Evolutionary conservation across 352 stramenopile genomes (phyloP).

Genomic region (Pythium folliculosum): DNA sequence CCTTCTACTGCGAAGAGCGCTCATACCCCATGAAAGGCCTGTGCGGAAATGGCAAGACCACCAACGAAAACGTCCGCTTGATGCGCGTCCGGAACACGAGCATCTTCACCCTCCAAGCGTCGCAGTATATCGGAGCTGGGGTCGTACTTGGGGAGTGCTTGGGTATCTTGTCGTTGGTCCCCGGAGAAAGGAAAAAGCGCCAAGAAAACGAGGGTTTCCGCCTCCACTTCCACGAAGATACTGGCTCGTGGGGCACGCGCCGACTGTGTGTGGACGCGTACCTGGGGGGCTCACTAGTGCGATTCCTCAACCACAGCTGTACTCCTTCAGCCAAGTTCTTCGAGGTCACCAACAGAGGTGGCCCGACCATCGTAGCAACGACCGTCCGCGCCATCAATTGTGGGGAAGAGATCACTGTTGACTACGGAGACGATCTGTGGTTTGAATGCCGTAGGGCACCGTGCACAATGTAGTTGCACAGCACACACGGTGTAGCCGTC

Average conservation of each 20-base stretch:
- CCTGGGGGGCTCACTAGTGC: not conserved
- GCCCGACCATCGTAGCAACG: not conserved
- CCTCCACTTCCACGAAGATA: conserved; percentile 8
- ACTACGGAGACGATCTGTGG: conserved; percentile 5
- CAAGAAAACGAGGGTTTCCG: conserved; percentile 1
- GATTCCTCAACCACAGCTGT: conserved; percentile 13
- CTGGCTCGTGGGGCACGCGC: not conserved
- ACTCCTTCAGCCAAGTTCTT: not conserved
- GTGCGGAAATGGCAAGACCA: conserved; percentile 2
- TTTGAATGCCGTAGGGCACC: not conserved
- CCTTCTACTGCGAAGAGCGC: not conserved
- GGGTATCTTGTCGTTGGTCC: not conserved
- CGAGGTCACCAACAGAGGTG: not conserved
- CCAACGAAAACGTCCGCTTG: not conserved
- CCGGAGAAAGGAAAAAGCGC: not conserved
- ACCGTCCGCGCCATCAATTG: not conserved
- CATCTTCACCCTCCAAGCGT: conserved; percentile 2
- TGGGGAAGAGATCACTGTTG: conserved; percentile 1
- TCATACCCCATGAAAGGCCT: not conserved
- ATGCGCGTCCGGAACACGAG: conserved; percentile 9
- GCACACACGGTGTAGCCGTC: not conserved
- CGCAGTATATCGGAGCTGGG: not conserved
- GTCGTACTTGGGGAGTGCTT: conserved; percentile 5
- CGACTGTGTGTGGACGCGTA: not conserved
- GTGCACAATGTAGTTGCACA: not conserved